Base-by-base conservation (phyloP, 768 basidiomycete species). In the Xanthoconium stramineum region DNA sequence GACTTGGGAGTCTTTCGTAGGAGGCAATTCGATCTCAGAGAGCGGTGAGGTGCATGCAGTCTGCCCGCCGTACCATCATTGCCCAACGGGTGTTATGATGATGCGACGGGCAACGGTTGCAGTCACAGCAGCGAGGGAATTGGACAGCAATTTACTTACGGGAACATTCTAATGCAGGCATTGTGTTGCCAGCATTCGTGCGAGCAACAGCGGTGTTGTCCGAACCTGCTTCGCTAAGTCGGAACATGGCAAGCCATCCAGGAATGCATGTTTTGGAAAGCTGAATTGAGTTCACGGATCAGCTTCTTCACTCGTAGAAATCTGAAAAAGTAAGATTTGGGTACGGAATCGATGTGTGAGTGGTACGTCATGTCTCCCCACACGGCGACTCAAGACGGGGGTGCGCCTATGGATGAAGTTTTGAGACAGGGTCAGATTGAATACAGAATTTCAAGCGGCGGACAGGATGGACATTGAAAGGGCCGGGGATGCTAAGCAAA, bases 351-450 rank as follows among this genome's bases (percentile, higher is more conserved):
- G 57, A 53, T 53, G 30, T 53, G 45, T 45, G 52, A 33, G 48
- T 5, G 50, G 56, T 61, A 65, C 64, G 64, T 65, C 65, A 67
- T 64, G 57, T 47, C 57, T 48, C 61, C 55, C 64, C 55, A 55
- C 64, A 63, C 57, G 63, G 64, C 61, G 53, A 59, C 52, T 59
- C 50, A 37, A 53, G 53, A 60, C 58, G 29, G 61, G 45, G 43
- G 52, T 47, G 42, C n/a, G 5, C 35, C 3, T 28, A 15, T 51
- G 38, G 30, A 46, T 47, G 56, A 30, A 17, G 42, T 33, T 39
- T 63, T 50, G 53, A 56, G 57, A 61, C 55, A 59, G 59, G 59
- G 65, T 65, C 55, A 44, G 45, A 47, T 28, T 52, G 52, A 50
- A 40, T 53, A 37, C 49, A 37, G 47, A 62, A 52, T 44, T 47